A percentile compares a stretch with the other conserved stretches of the same genome.
Evolutionary conservation across 2,329 filamentous ascomycete species (phyloP).

Genomic region (Chrysoporthe puriensis): DNA sequence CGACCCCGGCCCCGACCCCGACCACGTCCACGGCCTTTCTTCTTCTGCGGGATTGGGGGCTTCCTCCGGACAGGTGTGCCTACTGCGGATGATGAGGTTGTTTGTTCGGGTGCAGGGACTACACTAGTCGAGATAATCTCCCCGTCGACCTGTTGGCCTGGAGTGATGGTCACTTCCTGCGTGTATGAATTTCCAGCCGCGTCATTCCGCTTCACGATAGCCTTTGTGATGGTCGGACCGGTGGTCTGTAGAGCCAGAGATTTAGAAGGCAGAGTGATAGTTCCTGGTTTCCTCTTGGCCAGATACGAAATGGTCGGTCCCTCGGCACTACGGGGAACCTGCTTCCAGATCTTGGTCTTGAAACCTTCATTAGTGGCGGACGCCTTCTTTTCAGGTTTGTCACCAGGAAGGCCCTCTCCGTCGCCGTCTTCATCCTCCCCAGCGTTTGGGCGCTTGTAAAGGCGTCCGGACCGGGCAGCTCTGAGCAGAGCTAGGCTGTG

Average conservation of each 20-base stretch:
- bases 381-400: conserved; percentile 65
- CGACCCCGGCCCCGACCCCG: conserved; percentile 69
- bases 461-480: conserved; percentile 74
- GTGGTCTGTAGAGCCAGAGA: conserved; percentile 49
- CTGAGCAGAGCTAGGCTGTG: conserved; percentile 83
- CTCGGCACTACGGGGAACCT: conserved; percentile 62
- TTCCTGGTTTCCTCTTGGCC: conserved; percentile 64
- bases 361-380: conserved; percentile 67
- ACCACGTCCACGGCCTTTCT: conserved; percentile 63
- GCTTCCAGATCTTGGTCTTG: conserved; percentile 64
- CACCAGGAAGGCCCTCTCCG: conserved; percentile 46
- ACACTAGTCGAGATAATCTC: conserved; percentile 72
- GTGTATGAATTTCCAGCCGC: conserved; percentile 80
- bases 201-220: conserved; percentile 78
- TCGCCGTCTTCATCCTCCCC: conserved; percentile 63
- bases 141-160: conserved; percentile 79
- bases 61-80: conserved; percentile 58
- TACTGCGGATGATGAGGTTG: conserved; percentile 52
- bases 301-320: conserved; percentile 56
- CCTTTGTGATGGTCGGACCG: conserved; percentile 70
- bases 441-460: conserved; percentile 73
- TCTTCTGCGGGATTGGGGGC: conserved; percentile 78
- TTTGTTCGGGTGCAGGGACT: conserved; percentile 58
- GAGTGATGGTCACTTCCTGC: conserved; percentile 79
- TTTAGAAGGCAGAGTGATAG: conserved; percentile 60